phyloP scores from a whole-genome alignment of 2,329 filamentous ascomycete species.

The Lasiodiplodia theobromae region DNA sequence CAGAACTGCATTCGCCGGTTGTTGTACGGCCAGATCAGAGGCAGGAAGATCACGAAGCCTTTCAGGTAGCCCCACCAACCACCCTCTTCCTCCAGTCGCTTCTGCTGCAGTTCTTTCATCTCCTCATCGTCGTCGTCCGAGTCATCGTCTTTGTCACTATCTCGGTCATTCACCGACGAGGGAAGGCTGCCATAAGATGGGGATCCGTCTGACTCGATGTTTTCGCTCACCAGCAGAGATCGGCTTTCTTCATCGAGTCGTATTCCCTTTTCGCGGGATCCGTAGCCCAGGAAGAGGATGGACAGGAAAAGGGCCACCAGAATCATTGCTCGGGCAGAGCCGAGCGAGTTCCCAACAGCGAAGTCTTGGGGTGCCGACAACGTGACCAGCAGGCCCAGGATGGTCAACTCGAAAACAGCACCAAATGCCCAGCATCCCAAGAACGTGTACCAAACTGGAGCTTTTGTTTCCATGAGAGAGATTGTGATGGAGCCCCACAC shows the following conservation, averaged over 20 bases:
- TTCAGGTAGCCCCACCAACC: conserved; percentile 77
- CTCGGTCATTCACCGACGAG: background rate
- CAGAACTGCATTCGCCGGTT: conserved; percentile 69
- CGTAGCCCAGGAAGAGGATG: background rate
- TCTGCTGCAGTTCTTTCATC: conserved; percentile 55
- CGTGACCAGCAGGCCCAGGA: background rate
- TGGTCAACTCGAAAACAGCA: background rate
- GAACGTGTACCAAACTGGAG: background rate
- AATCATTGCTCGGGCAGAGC: background rate
- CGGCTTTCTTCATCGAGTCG: background rate
- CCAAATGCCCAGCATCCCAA: background rate
- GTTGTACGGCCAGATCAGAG: conserved; percentile 75
- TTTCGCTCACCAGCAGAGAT: background rate
- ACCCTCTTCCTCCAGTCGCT: conserved; percentile 70
- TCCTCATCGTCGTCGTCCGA: conserved; percentile 56
- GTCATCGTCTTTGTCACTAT: background rate
- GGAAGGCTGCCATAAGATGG: conserved; percentile 5
- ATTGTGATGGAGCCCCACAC: background rate
- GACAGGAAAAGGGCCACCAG: background rate
- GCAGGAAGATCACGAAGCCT: conserved; percentile 73
- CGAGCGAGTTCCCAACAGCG: background rate
- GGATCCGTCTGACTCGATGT: too few relatives aligned
- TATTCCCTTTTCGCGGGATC: background rate
- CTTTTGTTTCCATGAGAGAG: background rate
- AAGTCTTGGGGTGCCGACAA: background rate